phyloP scores from a whole-genome alignment of 2,329 filamentous ascomycete genomes.

The Colletotrichum sp. region DNA sequence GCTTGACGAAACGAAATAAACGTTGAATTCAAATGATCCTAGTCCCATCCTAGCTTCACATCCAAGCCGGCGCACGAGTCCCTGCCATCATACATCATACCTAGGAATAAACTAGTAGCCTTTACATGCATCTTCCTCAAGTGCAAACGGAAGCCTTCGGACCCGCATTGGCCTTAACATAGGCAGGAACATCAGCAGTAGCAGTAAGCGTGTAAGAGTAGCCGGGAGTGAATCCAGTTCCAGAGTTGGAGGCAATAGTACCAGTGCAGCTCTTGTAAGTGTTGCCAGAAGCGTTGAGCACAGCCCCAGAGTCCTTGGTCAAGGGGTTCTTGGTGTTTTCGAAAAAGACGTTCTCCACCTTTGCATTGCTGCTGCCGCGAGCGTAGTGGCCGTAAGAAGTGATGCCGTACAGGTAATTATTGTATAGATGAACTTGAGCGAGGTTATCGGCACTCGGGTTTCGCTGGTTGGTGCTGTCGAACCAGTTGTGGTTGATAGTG shows the following conservation, averaged over 20 bases:
- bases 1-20: not conserved
- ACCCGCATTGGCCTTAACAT: constrained; percentile 12
- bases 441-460: constrained; percentile 21
- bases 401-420: constrained; percentile 19
- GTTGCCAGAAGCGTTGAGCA: constrained; percentile 1
- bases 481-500: constrained; percentile 22
- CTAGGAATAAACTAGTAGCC: not conserved
- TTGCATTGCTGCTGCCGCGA: constrained; percentile 16
- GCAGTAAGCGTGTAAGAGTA: constrained; percentile 10
- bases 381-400: constrained; percentile 22
- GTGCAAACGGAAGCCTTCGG: constrained; percentile 7
- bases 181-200: constrained; percentile 16
- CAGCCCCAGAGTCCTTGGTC: not conserved
- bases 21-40: not conserved
- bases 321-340: constrained; percentile 18
- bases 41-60: not conserved
- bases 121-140: not conserved
- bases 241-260: constrained; percentile 8
- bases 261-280: constrained; percentile 15
- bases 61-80: not conserved
- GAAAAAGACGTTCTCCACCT: constrained; percentile 21
- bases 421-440: constrained; percentile 21
- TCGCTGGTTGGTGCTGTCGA: constrained; percentile 21
- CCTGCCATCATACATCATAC: not conserved
- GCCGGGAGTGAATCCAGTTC: not conserved